Percentiles rank a stretch among this genome's conserved stretches.
Conservation (phyloP, 1,139 yeast species). For the Geotrichum phurueaensis region DNA sequence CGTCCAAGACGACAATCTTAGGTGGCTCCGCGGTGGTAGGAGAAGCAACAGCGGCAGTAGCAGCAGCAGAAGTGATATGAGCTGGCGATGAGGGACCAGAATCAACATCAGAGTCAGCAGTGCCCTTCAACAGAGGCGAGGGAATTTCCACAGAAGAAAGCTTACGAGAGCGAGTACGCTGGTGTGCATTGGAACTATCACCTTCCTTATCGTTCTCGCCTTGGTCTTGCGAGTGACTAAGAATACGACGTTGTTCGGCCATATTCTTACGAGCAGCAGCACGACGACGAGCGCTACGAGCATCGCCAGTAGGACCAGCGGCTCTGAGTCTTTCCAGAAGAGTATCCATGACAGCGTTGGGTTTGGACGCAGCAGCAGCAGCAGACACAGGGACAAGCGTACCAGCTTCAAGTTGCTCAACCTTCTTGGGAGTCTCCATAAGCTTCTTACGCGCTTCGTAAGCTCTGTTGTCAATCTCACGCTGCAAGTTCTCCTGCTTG, state of each 20-base stretch:
- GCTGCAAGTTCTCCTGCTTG: conserved; percentile 64
- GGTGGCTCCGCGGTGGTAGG: background rate
- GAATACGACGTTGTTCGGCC: conserved; percentile 27
- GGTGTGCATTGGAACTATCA: background rate
- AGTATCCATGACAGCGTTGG: conserved; percentile 56
- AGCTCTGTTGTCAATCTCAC: conserved; percentile 73
- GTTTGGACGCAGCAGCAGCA: conserved; percentile 18
- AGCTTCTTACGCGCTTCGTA: conserved; percentile 68
- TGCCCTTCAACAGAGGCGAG: conserved; percentile 12
- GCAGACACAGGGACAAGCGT: conserved; percentile 22
- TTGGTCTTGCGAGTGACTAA: conserved; percentile 9
- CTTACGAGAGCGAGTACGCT: background rate
- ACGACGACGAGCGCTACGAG: conserved; percentile 73
- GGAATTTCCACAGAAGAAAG: conserved; percentile 4
- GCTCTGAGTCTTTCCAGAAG: conserved; percentile 67
- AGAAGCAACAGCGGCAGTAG: background rate
- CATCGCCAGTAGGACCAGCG: conserved; percentile 66
- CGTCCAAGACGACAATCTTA: background rate
- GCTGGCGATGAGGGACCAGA: background rate
- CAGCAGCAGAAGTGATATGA: background rate
- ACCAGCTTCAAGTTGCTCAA: conserved; percentile 28
- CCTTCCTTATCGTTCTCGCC: background rate
- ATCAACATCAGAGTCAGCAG: background rate
- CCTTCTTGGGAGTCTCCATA: conserved; percentile 43
- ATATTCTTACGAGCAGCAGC: conserved; percentile 57